A percentile compares a stretch with the other conserved stretches of the same genome.
Evolutionary conservation across 192 early-diverging fungal genomes (phyloP).

Genomic region (Podila minutissima): DNA sequence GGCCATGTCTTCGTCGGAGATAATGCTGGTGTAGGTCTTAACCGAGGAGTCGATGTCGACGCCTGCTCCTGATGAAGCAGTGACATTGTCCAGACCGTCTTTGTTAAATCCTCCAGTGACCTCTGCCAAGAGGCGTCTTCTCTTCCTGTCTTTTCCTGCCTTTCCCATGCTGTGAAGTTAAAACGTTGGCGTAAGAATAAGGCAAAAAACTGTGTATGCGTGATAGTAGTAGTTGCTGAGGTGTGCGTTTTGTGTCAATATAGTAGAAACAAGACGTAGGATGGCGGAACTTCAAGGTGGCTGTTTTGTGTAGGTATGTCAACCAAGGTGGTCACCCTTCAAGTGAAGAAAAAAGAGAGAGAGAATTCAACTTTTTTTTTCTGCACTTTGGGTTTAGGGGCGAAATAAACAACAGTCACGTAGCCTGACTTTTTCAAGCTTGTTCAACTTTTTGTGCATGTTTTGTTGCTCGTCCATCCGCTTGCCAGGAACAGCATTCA

Average conservation of each 20-base stretch:
- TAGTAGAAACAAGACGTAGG: no score
- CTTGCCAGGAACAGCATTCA: no score
- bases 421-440: no score
- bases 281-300: no score
- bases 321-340: no score
- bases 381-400: background rate
- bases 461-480: background rate
- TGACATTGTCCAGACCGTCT: background rate
- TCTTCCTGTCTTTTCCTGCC: conserved; percentile 63
- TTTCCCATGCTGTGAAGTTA: conserved; percentile 59
- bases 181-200: background rate
- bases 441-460: no score
- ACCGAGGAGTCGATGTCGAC: conserved; percentile 1
- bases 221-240: background rate
- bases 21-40: conserved; percentile 11
- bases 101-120: conserved; percentile 15
- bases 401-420: conserved; percentile 38
- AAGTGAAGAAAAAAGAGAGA: background rate
- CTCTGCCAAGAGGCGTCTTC: conserved; percentile 60
- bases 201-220: background rate
- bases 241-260: no score
- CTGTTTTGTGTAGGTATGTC: no score
- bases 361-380: background rate
- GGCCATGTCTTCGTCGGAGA: conserved; percentile 57
- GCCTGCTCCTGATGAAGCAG: background rate